These are phyloP conservation scores for Dichotomocladium elegans DNA, from an alignment of 371 early-diverging fungal species.

Conservation along the genomic window DNA sequence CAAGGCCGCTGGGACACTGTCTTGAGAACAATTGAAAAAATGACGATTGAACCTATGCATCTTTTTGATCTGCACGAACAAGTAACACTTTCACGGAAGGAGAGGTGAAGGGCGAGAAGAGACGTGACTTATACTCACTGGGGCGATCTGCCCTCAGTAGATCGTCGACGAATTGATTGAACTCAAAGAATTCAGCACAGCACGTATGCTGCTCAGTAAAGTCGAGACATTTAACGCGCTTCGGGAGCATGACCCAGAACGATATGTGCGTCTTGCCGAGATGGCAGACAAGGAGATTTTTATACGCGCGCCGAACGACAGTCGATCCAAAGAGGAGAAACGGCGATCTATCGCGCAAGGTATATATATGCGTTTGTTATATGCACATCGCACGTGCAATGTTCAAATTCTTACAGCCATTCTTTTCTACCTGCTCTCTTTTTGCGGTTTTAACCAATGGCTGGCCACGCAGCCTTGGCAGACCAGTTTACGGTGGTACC, in stretches of 20 bases:
- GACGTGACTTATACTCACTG: too few relatives aligned
- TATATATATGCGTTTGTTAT: too few relatives aligned
- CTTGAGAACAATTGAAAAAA: constrained; percentile 60
- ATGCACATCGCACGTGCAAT: too few relatives aligned
- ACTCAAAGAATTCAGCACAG: constrained; percentile 78
- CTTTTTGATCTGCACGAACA: constrained; percentile 89
- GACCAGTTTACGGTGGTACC: constrained; percentile 69
- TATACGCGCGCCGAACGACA: too few relatives aligned
- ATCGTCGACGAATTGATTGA: constrained; percentile 74
- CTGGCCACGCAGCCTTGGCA: constrained; percentile 33
- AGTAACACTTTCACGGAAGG: too few relatives aligned
- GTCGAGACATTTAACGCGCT: constrained; percentile 84
- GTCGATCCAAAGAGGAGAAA: too few relatives aligned
- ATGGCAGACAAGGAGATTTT: not conserved
- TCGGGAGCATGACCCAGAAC: constrained; percentile 66
- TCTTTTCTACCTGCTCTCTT: too few relatives aligned
- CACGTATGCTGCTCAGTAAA: constrained; percentile 77
- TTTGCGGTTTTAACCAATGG: not conserved
- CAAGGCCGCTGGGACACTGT: constrained; percentile 89
- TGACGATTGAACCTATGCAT: constrained; percentile 67
- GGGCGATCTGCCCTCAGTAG: constrained; percentile 21
- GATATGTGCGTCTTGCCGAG: constrained; percentile 76
- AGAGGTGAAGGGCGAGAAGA: too few relatives aligned
- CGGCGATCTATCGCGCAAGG: too few relatives aligned
- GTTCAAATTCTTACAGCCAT: too few relatives aligned